phyloP scores from a whole-genome alignment of 257 asterid genomes.

The Agastache rugosa region DNA sequence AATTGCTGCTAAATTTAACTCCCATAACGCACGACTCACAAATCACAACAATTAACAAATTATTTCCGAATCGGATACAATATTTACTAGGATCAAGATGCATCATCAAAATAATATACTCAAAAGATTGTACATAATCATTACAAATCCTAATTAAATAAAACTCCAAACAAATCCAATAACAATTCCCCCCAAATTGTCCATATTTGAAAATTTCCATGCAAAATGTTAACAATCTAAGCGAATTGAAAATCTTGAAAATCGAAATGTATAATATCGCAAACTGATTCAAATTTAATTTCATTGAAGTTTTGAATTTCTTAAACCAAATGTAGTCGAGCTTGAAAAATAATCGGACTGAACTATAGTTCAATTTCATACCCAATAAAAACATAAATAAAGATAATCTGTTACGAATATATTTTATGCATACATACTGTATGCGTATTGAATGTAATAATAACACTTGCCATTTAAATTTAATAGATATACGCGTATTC shows the following conservation, averaged over 20 bases:
- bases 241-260: too few species aligned
- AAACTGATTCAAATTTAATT: too few species aligned
- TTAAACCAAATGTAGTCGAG: too few species aligned
- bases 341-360: too few species aligned
- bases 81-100: background rate
- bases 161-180: background rate
- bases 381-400: too few species aligned
- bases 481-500: background rate
- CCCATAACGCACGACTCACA: background rate
- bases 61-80: background rate
- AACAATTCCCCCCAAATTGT: too few species aligned
- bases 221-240: background rate
- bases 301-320: too few species aligned
- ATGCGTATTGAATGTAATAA: too few species aligned
- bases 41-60: background rate
- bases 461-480: background rate
- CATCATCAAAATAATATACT: background rate
- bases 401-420: too few species aligned
- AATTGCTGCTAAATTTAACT: background rate
- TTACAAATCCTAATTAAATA: background rate
- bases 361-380: too few species aligned
- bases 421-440: too few species aligned
- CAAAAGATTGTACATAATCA: slow-evolving; percentile 21
- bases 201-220: slow-evolving; percentile 5
- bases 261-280: too few species aligned